These are phyloP conservation scores for Anthracocystis walkeri DNA, from an alignment of 1,284 basidiomycete species.

Conservation along the genomic window DNA sequence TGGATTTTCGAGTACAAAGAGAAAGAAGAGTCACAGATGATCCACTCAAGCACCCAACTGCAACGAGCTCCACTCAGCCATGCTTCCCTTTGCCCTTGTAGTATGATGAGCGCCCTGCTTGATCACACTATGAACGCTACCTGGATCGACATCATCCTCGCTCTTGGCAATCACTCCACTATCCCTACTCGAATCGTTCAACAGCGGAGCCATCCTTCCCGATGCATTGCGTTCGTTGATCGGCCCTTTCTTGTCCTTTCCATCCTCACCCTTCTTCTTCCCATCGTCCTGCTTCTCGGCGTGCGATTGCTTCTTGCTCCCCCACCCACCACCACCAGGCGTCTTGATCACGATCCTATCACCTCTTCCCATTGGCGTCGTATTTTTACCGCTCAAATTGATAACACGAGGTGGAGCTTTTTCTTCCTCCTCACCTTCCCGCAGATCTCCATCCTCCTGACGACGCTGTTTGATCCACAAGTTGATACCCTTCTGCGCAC, in stretches of 20 bases:
- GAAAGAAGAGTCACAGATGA: not conserved
- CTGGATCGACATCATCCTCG: conserved; percentile 17
- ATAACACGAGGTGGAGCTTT: conserved; percentile 75
- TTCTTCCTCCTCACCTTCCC: conserved; percentile 44
- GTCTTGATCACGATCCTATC: conserved; percentile 86
- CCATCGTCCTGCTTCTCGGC: not conserved
- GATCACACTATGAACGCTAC: conserved; percentile 23
- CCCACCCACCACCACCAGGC: conserved; percentile 94
- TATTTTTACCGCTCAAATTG: conserved; percentile 90
- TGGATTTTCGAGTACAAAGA: not conserved
- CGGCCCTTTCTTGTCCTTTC: conserved; percentile 16
- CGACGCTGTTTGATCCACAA: conserved; percentile 87
- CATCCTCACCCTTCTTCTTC: not conserved
- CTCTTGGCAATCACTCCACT: conserved; percentile 35
- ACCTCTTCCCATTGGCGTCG: conserved; percentile 85
- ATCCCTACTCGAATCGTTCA: conserved; percentile 31
- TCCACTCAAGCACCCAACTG: conserved; percentile 50
- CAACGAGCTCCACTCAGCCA: conserved; percentile 55
- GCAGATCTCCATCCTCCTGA: conserved; percentile 77
- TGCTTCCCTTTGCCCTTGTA: conserved; percentile 50
- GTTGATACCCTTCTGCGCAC: conserved; percentile 82
- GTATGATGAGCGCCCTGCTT: conserved; percentile 26
- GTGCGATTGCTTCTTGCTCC: conserved; percentile 64
- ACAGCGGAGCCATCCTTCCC: conserved; percentile 44
- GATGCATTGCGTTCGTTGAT: conserved; percentile 48